Evolutionary conservation across 768 basidiomycete genomes (phyloP).

Genomic region (Jaapia argillacea): DNA sequence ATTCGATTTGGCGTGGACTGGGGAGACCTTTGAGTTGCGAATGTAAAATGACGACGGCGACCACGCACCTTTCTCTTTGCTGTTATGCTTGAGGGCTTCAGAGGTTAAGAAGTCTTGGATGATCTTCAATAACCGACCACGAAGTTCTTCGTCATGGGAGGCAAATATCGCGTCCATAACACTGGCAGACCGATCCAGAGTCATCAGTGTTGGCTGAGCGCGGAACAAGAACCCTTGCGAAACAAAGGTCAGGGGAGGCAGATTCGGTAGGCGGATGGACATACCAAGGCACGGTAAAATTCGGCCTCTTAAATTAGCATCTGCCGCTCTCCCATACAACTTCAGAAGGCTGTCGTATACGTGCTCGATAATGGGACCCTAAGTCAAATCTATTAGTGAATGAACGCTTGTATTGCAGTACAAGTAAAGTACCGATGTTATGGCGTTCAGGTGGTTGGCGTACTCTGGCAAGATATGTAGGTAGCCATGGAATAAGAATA

Average conservation of each 20-base stretch:
- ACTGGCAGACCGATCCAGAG: slow-evolving; percentile 58
- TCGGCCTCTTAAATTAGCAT: slow-evolving; percentile 52
- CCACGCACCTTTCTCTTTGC: slow-evolving; percentile 53
- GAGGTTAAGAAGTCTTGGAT: slow-evolving; percentile 88
- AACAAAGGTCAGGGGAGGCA: too few species aligned
- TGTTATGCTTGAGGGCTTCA: slow-evolving; percentile 69
- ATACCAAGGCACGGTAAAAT: slow-evolving; percentile 80
- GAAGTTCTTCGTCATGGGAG: slow-evolving; percentile 61
- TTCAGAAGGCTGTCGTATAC: slow-evolving; percentile 65
- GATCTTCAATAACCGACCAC: slow-evolving; percentile 69
- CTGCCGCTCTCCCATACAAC: slow-evolving; percentile 59
- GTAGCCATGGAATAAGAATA: background rate
- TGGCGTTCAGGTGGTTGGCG: slow-evolving; percentile 9
- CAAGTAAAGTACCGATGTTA: slow-evolving; percentile 7
- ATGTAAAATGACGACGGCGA: background rate
- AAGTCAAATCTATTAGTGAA: background rate
- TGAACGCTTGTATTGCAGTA: slow-evolving; percentile 2
- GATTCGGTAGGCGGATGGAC: too few species aligned
- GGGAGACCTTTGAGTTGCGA: background rate
- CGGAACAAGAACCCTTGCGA: slow-evolving; percentile 82
- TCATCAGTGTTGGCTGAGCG: slow-evolving; percentile 87
- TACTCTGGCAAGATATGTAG: background rate
- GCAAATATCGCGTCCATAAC: slow-evolving; percentile 90
- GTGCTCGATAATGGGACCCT: slow-evolving; percentile 75
- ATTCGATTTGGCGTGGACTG: slow-evolving; percentile 20